phyloP scores from a whole-genome alignment of 768 basidiomycete species.

The Termitomyces titanicus region DNA sequence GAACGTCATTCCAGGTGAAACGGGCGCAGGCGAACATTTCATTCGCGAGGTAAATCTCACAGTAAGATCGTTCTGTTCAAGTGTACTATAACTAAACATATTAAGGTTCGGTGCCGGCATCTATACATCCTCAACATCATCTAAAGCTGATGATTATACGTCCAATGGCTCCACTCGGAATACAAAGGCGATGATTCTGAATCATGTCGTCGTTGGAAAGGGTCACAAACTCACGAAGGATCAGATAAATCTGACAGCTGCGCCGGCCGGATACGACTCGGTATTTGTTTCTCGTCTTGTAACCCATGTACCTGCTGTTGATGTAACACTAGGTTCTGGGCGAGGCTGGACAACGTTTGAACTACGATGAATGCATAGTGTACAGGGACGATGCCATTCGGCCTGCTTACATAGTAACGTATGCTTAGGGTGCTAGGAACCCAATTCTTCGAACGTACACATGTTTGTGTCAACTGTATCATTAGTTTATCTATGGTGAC shows the following conservation, averaged over 20 bases:
- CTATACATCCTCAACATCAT: constrained; percentile 77
- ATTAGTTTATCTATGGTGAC: too few relatives aligned
- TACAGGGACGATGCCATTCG: constrained; percentile 69
- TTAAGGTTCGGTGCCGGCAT: constrained; percentile 65
- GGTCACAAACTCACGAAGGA: constrained; percentile 64
- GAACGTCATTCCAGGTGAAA: constrained; percentile 62
- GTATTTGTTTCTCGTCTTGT: not conserved
- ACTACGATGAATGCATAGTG: constrained; percentile 69
- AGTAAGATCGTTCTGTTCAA: not conserved
- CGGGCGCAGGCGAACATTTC: constrained; percentile 46
- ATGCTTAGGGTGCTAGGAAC: too few relatives aligned
- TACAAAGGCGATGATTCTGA: constrained; percentile 35
- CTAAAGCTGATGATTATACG: constrained; percentile 35
- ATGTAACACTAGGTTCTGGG: constrained; percentile 49
- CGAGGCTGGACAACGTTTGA: constrained; percentile 60
- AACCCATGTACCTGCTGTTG: constrained; percentile 22
- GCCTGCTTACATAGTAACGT: constrained; percentile 68
- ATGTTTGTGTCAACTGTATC: not conserved
- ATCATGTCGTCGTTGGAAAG: constrained; percentile 72
- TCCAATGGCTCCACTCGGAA: not conserved
- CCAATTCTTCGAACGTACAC: too few relatives aligned
- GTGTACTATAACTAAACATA: too few relatives aligned
- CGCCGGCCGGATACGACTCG: constrained; percentile 46
- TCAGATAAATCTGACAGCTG: constrained; percentile 47
- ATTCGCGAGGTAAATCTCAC: constrained; percentile 54